Conservation (phyloP, 2,329 filamentous ascomycete genomes). For the Exophiala spinifera region DNA sequence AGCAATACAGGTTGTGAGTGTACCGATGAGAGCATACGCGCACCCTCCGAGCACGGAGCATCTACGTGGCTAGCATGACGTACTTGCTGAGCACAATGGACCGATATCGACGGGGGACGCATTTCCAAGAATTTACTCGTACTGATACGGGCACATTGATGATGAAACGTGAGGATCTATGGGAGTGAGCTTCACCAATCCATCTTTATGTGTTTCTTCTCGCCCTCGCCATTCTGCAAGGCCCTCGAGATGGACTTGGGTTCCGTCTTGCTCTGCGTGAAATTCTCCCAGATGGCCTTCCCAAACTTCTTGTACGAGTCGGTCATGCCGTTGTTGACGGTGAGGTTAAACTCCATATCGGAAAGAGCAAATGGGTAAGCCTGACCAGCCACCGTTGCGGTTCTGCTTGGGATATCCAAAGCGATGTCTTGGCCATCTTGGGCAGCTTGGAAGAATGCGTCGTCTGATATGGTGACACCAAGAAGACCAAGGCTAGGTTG, state of each 20-base stretch:
- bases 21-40: no score
- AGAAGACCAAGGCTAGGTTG: constrained; percentile 46
- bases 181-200: constrained; percentile 1
- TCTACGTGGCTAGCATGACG: no score
- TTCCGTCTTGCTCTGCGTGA: constrained; percentile 1
- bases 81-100: no score
- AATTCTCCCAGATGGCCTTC: constrained; percentile 18
- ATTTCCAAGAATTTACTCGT: no score
- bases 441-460: constrained; percentile 28
- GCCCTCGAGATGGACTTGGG: constrained; percentile 1
- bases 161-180: no score
- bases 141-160: no score
- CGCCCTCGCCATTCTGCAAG: background rate
- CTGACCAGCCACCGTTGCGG: constrained; percentile 9
- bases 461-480: constrained; percentile 42
- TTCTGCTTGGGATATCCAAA: constrained; percentile 34
- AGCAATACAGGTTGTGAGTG: no score
- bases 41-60: no score
- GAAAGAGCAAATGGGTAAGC: constrained; percentile 54
- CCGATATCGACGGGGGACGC: no score
- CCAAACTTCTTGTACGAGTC: constrained; percentile 17
- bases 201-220: constrained; percentile 1
- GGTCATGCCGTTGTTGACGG: constrained; percentile 40
- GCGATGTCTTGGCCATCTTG: constrained; percentile 37
- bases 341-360: constrained; percentile 55